phyloP scores from a whole-genome alignment of 169 alveolate genomes.

The Cryptosporidium sp. region DNA sequence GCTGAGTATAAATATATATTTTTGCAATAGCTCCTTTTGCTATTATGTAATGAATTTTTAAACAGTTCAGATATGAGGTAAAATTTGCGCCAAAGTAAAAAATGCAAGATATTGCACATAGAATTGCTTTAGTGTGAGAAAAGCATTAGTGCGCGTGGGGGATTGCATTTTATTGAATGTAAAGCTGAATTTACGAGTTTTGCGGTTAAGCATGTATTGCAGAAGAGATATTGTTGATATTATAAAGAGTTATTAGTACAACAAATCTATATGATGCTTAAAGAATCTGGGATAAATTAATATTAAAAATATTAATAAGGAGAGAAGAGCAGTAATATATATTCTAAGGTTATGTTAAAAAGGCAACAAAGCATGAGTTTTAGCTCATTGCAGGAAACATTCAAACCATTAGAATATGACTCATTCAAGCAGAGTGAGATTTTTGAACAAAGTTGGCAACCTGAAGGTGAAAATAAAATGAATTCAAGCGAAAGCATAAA shows the following conservation, averaged over 20 bases:
- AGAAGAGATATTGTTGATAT: constrained; percentile 15
- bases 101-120: constrained; percentile 48
- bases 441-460: constrained; percentile 20
- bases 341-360: constrained; percentile 50
- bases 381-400: constrained; percentile 21
- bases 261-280: constrained; percentile 12
- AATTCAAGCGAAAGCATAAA: neutral
- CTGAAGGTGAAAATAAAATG: neutral
- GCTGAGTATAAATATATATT: neutral
- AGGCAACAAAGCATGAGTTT: constrained; percentile 17
- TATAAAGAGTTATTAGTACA: neutral
- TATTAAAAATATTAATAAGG: constrained; percentile 5
- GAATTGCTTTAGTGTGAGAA: neutral
- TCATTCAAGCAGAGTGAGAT: constrained; percentile 11
- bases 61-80: neutral
- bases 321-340: constrained; percentile 18
- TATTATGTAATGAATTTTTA: too few species aligned
- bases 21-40: neutral
- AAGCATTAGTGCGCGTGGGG: constrained; percentile 74
- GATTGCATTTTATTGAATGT: constrained; percentile 67
- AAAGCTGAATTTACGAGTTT: constrained; percentile 75
- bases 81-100: constrained; percentile 7
- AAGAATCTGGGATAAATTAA: constrained; percentile 11
- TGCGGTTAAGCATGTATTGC: constrained; percentile 76
- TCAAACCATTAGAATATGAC: constrained; percentile 36